Evolutionary conservation across 768 basidiomycete genomes (phyloP).

Genomic region (Crepidotus variabilis): DNA sequence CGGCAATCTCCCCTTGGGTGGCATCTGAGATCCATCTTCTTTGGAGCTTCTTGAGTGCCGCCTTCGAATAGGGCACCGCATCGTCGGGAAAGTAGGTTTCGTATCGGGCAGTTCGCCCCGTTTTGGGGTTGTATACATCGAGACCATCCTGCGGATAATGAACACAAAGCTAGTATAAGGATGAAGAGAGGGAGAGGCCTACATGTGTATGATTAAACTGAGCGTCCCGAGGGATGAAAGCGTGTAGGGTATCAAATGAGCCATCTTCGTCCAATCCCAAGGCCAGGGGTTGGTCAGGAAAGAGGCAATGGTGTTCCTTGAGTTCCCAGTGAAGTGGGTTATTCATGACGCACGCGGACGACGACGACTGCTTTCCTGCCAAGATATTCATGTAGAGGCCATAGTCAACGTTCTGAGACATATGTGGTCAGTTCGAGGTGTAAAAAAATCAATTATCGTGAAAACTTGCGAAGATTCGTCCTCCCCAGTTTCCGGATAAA

Average conservation of each 20-base stretch:
- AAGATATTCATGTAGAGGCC: slow-evolving; percentile 16
- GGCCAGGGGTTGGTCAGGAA: slow-evolving; percentile 30
- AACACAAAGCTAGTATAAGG: not conserved
- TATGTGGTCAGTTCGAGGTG: not conserved
- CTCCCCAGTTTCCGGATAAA: slow-evolving; percentile 42
- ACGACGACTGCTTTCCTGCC: slow-evolving; percentile 18
- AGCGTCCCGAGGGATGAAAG: slow-evolving; percentile 41
- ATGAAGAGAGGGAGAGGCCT: slow-evolving; percentile 11
- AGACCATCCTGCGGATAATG: slow-evolving; percentile 32
- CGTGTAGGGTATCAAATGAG: slow-evolving; percentile 44
- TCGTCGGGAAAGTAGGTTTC: slow-evolving; percentile 40
- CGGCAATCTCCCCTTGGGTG: slow-evolving; percentile 30
- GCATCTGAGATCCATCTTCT: slow-evolving; percentile 24
- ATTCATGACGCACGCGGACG: slow-evolving; percentile 23
- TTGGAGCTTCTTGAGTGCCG: slow-evolving; percentile 27
- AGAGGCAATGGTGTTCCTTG: slow-evolving; percentile 44
- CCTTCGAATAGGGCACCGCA: slow-evolving; percentile 32
- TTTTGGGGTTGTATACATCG: slow-evolving; percentile 37
- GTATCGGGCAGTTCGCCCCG: slow-evolving; percentile 36
- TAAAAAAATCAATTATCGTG: not conserved
- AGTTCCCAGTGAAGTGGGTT: slow-evolving; percentile 38
- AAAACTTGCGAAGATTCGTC: slow-evolving; percentile 38
- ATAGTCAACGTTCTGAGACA: slow-evolving; percentile 17
- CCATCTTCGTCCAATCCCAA: slow-evolving; percentile 29
- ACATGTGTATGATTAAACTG: slow-evolving; percentile 30